A percentile compares a stretch with the other conserved stretches of the same genome.
Evolutionary conservation across 1,139 yeast genomes (phyloP).

Genomic region (Blastobotrys petasosporus): DNA sequence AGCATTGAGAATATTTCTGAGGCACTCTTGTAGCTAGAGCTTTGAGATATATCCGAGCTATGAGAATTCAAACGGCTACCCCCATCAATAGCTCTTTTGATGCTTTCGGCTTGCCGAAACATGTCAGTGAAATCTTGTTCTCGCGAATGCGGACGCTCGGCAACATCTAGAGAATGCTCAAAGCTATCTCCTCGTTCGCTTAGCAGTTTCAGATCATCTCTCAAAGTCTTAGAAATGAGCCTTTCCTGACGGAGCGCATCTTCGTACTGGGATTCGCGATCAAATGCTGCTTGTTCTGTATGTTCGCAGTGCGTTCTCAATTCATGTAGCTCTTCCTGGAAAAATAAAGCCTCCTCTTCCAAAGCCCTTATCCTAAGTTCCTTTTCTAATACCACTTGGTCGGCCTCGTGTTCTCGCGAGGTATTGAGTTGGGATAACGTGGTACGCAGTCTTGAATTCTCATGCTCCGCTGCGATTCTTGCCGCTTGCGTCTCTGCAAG

Average conservation of each 20-base stretch:
- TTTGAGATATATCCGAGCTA: too few relatives aligned
- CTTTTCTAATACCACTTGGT: conserved; percentile 12
- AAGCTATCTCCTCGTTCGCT: too few relatives aligned
- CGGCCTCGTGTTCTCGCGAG: conserved; percentile 11
- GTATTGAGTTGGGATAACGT: conserved; percentile 14
- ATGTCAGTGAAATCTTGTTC: not conserved
- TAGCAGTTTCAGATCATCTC: too few relatives aligned
- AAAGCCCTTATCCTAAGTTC: conserved; percentile 12
- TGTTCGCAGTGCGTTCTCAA: conserved; percentile 11
- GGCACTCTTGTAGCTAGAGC: not conserved
- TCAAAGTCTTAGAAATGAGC: too few relatives aligned
- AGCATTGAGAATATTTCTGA: conserved; percentile 9
- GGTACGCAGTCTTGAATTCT: conserved; percentile 18
- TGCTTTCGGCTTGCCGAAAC: conserved; percentile 12
- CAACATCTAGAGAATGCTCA: not conserved
- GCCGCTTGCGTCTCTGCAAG: conserved; percentile 20
- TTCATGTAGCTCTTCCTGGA: conserved; percentile 12
- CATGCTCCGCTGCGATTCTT: conserved; percentile 16
- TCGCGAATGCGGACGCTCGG: too few relatives aligned
- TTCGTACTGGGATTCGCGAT: conserved; percentile 7
- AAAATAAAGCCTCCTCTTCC: conserved; percentile 12
- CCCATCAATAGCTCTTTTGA: conserved; percentile 6
- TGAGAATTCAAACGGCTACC: too few relatives aligned
- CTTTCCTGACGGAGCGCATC: conserved; percentile 3
- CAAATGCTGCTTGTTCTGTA: conserved; percentile 6